phyloP scores from a whole-genome alignment of 371 early-diverging fungal genomes.

The Dichotomocladium elegans region DNA sequence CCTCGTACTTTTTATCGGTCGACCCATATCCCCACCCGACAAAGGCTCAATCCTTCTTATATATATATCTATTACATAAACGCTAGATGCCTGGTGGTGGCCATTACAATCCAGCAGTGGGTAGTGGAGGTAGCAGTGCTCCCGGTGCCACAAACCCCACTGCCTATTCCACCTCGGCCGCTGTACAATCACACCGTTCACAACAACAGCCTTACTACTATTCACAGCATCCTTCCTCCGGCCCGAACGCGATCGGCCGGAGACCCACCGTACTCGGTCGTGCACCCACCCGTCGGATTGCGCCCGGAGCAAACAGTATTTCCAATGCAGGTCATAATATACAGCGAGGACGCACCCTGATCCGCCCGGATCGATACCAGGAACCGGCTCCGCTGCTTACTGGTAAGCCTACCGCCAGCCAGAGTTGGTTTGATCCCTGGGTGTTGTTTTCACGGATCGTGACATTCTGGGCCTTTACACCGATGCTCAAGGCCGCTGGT shows the following conservation, averaged over 20 bases:
- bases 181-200: background rate
- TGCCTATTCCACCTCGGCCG: background rate
- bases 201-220: background rate
- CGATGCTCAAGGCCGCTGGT: conserved; percentile 51
- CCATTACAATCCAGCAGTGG: conserved; percentile 7
- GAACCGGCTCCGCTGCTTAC: conserved; percentile 69
- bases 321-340: conserved; percentile 52
- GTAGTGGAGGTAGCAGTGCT: conserved; percentile 4
- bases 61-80: background rate
- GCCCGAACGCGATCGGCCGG: conserved; percentile 28
- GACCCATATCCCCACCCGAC: no score
- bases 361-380: conserved; percentile 71
- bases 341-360: conserved; percentile 72
- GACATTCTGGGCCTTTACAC: conserved; percentile 75
- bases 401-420: conserved; percentile 50
- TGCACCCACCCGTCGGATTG: conserved; percentile 49
- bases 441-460: conserved; percentile 69
- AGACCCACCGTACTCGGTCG: conserved; percentile 41
- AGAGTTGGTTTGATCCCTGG: conserved; percentile 62
- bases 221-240: background rate
- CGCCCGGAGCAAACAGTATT: conserved; percentile 44
- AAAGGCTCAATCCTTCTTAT: background rate
- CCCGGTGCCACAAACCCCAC: conserved; percentile 1
- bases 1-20: background rate
- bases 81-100: conserved; percentile 4